These are phyloP conservation scores for Albatrellus sp. DNA, from an alignment of 1,284 basidiomycete species.

Conservation along the genomic window DNA sequence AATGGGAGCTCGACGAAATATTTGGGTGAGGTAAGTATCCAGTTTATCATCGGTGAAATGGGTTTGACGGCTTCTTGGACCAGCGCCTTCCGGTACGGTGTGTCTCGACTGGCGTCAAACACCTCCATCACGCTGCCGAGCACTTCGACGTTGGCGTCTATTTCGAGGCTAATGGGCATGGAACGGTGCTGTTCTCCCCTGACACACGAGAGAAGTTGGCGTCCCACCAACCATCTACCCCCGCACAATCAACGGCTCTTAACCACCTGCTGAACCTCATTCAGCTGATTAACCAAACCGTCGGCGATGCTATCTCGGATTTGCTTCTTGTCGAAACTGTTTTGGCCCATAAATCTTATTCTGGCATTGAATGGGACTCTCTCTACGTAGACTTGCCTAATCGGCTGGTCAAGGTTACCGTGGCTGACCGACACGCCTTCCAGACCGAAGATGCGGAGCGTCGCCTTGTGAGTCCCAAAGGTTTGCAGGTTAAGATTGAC, in stretches of 20 bases:
- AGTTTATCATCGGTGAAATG: slow-evolving; percentile 1
- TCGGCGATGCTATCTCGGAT: slow-evolving; percentile 95
- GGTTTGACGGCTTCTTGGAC: background rate
- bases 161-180: slow-evolving; percentile 99
- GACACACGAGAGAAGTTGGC: slow-evolving; percentile 51
- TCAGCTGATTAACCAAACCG: slow-evolving; percentile 93
- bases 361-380: slow-evolving; percentile 84
- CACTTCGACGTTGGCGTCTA: slow-evolving; percentile 93
- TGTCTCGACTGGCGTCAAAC: slow-evolving; percentile 95
- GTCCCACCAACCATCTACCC: slow-evolving; percentile 60
- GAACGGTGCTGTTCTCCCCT: slow-evolving; percentile 90
- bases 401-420: slow-evolving; percentile 91
- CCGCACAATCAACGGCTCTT: slow-evolving; percentile 71
- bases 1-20: slow-evolving; percentile 97
- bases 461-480: slow-evolving; percentile 67
- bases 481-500: slow-evolving; percentile 82
- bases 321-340: slow-evolving; percentile 94
- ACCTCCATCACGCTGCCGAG: slow-evolving; percentile 95
- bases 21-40: slow-evolving; percentile 53
- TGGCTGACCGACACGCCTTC: slow-evolving; percentile 76
- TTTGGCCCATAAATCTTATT: slow-evolving; percentile 79
- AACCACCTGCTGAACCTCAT: slow-evolving; percentile 68
- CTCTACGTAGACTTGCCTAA: slow-evolving; percentile 94
- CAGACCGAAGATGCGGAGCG: slow-evolving; percentile 93
- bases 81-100: slow-evolving; percentile 90